Evolutionary conservation across 768 basidiomycete genomes (phyloP), one percentile per base, ranked within the genome.

Genomic region (Zangia roseola): DNA sequence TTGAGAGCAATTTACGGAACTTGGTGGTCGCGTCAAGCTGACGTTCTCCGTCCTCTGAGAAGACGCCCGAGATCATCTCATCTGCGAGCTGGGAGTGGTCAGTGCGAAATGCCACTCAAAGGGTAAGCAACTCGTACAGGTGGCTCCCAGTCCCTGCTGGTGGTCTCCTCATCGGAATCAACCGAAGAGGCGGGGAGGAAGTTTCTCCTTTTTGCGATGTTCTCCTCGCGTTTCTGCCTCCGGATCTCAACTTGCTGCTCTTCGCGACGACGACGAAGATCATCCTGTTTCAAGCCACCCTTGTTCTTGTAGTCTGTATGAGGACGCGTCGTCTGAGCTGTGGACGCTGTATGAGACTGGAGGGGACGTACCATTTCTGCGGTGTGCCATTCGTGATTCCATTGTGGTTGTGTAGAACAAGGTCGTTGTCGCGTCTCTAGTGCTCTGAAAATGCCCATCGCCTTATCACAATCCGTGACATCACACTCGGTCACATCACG

Each of bases 211-310:
- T 99, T 99, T 51, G 94, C 91, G 54, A 98, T 94, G 69, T 94
- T 94, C 71, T 99, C 97, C 69, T 99, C 97, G 60, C 97, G 81
- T 75, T 98, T 98, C 75, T 95, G 92, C 65, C 93, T 82, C 67
- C 97, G 82, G 78, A 99, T 97, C 79, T 98, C 97, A 49, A 99
- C 97, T 65, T 98, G 94, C 68, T 95, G 92, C 69, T 99, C 94
- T 70, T 98, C 97, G 50, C 97, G 85, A 69, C 95, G 86, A 71
- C 94, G 87, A 60, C 95, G 84, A 60, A 98, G 88, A 69, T 98
- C 92, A 52, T 95, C 92, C 60, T 84, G 85, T 69, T 92, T 94
- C 56, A 94, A 76, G 57, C 81, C 85, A 54, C 88, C 88, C 71
- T 93, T 94, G 71, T 82, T 87, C 79, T 95, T 95, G 77, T 90